Percentiles rank a stretch among this genome's conserved stretches.
Conservation (phyloP, 345 rosid species). For the Salix brachista region DNA sequence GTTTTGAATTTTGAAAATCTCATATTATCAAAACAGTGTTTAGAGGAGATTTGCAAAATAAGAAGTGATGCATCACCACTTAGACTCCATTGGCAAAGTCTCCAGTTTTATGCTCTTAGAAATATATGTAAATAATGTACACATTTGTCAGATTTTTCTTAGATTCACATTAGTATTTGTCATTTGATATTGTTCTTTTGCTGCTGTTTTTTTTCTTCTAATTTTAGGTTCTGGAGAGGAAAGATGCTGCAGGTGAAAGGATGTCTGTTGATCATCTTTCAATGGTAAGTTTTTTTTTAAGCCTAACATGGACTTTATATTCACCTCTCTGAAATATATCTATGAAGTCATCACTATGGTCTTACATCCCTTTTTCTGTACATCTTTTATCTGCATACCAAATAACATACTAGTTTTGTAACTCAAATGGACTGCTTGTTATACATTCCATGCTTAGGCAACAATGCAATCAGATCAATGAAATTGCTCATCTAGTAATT, state of each 20-base stretch:
- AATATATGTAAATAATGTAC: background rate
- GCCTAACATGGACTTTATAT: background rate
- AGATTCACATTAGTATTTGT: background rate
- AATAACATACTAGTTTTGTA: background rate
- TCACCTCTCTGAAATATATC: background rate
- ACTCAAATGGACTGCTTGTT: background rate
- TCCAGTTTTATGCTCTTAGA: no score
- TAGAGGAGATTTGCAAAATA: no score
- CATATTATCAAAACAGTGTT: no score
- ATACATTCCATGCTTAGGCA: background rate
- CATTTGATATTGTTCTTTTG: conserved; percentile 3
- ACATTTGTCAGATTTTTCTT: background rate
- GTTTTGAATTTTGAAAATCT: no score
- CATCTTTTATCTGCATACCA: background rate
- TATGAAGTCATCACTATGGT: background rate
- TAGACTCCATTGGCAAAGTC: no score
- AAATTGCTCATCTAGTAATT: background rate
- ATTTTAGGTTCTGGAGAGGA: conserved; percentile 68
- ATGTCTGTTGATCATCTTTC: conserved; percentile 63
- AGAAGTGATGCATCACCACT: no score
- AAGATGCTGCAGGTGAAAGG: conserved; percentile 35
- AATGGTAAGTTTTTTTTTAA: conserved; percentile 34
- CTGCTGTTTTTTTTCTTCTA: conserved; percentile 1
- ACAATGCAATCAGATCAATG: background rate
- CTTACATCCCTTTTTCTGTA: background rate